Percentiles rank a stretch among this genome's conserved stretches.
These are phyloP conservation scores for Rutstroemia sp. DNA, from an alignment of 2,329 filamentous ascomycete genomes.

Conservation along the genomic window DNA sequence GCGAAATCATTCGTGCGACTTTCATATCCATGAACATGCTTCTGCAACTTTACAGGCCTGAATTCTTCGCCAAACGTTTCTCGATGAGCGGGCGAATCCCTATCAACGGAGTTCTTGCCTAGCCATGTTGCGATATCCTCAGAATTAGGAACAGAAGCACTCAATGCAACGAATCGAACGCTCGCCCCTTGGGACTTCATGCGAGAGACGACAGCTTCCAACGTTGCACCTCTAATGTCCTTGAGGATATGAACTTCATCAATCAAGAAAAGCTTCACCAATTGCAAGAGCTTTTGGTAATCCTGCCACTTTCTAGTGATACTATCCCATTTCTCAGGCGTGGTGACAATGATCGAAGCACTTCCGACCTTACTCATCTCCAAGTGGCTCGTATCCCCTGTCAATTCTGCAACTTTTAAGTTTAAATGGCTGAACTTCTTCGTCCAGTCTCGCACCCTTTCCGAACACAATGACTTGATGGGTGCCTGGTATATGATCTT, in stretches of 20 bases:
- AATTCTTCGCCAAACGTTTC: slow-evolving; percentile 75
- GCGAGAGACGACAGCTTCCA: slow-evolving; percentile 77
- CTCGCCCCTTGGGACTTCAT: slow-evolving; percentile 76
- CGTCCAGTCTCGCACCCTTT: slow-evolving; percentile 71
- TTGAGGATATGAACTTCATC: slow-evolving; percentile 86
- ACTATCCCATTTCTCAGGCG: slow-evolving; percentile 88
- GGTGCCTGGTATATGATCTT: slow-evolving; percentile 83
- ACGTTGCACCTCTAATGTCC: slow-evolving; percentile 67
- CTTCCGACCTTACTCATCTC: slow-evolving; percentile 63
- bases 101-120: slow-evolving; percentile 54
- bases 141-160: slow-evolving; percentile 78
- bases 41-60: slow-evolving; percentile 68
- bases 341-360: slow-evolving; percentile 78
- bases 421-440: slow-evolving; percentile 63
- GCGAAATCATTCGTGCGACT: slow-evolving; percentile 60
- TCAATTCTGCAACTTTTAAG: slow-evolving; percentile 68
- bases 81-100: slow-evolving; percentile 54
- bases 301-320: slow-evolving; percentile 84
- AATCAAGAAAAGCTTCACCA: slow-evolving; percentile 75
- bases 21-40: slow-evolving; percentile 68
- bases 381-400: slow-evolving; percentile 66
- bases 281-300: slow-evolving; percentile 63
- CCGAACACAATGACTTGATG: slow-evolving; percentile 74
- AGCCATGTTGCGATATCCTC: slow-evolving; percentile 76
- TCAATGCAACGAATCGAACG: slow-evolving; percentile 73